phyloP scores from a whole-genome alignment of 1,139 yeast genomes.

The Taiozyma sp. region DNA sequence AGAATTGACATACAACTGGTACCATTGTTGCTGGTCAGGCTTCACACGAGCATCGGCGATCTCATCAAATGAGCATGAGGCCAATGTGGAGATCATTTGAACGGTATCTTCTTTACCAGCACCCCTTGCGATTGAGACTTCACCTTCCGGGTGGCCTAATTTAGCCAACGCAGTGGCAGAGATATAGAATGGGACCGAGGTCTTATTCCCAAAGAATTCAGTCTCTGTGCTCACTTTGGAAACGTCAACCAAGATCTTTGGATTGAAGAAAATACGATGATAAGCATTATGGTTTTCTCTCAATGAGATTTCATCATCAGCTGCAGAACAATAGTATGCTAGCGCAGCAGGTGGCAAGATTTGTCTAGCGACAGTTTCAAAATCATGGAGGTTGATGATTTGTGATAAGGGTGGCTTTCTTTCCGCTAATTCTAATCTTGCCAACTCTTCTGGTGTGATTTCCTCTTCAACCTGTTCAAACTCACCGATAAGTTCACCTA shows the following conservation, averaged over 20 bases:
- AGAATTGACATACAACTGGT: constrained; percentile 80
- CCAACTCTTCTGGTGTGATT: constrained; percentile 28
- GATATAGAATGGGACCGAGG: constrained; percentile 60
- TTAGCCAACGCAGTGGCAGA: constrained; percentile 81
- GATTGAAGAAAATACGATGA: constrained; percentile 83
- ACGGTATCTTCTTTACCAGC: constrained; percentile 63
- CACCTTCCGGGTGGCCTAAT: constrained; percentile 82
- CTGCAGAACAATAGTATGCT: constrained; percentile 89
- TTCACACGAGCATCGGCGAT: constrained; percentile 53
- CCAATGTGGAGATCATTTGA: constrained; percentile 80
- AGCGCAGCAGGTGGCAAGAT: constrained; percentile 76
- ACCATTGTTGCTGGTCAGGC: constrained; percentile 69
- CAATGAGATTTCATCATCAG: constrained; percentile 87
- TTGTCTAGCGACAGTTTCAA: constrained; percentile 79
- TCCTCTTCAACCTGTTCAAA: constrained; percentile 31
- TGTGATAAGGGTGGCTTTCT: constrained; percentile 64
- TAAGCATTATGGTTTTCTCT: constrained; percentile 88
- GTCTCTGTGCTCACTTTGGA: constrained; percentile 48
- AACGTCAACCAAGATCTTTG: constrained; percentile 71
- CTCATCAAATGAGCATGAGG: constrained; percentile 72
- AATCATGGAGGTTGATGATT: constrained; percentile 70
- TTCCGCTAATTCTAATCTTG: constrained; percentile 31
- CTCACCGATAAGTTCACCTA: constrained; percentile 41
- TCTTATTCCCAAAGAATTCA: constrained; percentile 52
- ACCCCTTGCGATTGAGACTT: constrained; percentile 69